phyloP scores from a whole-genome alignment of 2,329 filamentous ascomycete species.

The Elsinoe arachidis region DNA sequence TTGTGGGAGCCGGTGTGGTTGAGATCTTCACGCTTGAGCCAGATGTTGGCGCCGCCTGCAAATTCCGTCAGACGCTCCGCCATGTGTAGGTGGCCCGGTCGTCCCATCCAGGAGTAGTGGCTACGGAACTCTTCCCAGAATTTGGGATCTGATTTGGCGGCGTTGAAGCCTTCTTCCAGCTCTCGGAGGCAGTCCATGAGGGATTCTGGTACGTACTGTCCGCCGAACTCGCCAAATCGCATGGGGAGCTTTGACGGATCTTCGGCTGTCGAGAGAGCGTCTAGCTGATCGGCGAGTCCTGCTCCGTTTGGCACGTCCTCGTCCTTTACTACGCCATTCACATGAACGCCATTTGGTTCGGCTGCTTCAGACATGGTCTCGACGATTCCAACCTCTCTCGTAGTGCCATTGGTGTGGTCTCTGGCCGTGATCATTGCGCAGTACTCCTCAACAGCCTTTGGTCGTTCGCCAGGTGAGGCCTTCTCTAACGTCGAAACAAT shows the following conservation, averaged over 20 bases:
- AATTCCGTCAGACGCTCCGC: conserved; percentile 81
- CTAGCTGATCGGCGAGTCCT: conserved; percentile 72
- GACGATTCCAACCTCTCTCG: conserved; percentile 60
- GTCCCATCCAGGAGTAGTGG: conserved; percentile 95
- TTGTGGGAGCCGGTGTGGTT: conserved; percentile 98
- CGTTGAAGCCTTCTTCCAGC: conserved; percentile 83
- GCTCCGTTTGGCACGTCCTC: conserved; percentile 48
- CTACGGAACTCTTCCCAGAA: conserved; percentile 98
- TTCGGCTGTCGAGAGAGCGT: conserved; percentile 61
- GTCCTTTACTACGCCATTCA: conserved; percentile 59
- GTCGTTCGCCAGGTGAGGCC: conserved; percentile 56
- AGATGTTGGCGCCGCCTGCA: conserved; percentile 89
- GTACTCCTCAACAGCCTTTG: conserved; percentile 74
- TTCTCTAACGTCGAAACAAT: conserved; percentile 75
- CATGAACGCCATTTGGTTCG: conserved; percentile 55
- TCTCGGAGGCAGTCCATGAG: conserved; percentile 94
- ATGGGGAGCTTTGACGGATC: conserved; percentile 57
- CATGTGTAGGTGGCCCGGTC: conserved; percentile 82
- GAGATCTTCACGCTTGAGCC: conserved; percentile 93
- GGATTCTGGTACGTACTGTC: conserved; percentile 94
- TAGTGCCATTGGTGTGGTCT: conserved; percentile 38
- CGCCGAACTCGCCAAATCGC: conserved; percentile 90
- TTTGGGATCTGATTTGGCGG: conserved; percentile 72
- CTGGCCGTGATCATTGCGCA: conserved; percentile 60
- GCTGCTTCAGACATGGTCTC: conserved; percentile 57